Evolutionary conservation across 2,329 filamentous ascomycete genomes (phyloP).

Genomic region (Cladophialophora immunda): DNA sequence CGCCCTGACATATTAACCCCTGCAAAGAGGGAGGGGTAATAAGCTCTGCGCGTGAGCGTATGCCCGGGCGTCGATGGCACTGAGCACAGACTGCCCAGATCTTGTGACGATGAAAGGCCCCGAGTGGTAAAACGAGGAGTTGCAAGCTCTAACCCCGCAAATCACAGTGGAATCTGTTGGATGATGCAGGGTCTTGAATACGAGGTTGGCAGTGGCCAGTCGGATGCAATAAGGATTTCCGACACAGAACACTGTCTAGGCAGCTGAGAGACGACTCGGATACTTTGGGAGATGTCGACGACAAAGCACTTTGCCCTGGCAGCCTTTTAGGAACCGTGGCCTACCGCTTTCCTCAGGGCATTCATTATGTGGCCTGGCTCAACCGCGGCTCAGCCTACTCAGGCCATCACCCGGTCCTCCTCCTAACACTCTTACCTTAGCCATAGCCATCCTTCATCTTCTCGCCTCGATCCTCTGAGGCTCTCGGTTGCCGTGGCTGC

Average conservation of each 20-base stretch:
- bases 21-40: not conserved
- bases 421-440: too few relatives aligned
- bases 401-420: too few relatives aligned
- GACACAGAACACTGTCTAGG: not conserved
- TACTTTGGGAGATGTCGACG: too few relatives aligned
- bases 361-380: too few relatives aligned
- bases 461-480: too few relatives aligned
- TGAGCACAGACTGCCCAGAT: not conserved
- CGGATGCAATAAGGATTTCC: not conserved
- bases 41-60: not conserved
- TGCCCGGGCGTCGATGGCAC: not conserved
- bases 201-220: conserved; percentile 10
- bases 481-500: too few relatives aligned
- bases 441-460: too few relatives aligned
- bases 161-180: not conserved
- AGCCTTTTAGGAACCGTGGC: too few relatives aligned
- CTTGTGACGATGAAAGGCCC: conserved; percentile 3
- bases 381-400: too few relatives aligned
- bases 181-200: conserved; percentile 7
- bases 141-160: conserved; percentile 17
- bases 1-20: not conserved
- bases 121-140: conserved; percentile 4
- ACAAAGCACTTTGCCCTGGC: too few relatives aligned
- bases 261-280: not conserved
- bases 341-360: too few relatives aligned